Percentiles rank a stretch among this genome's conserved stretches.
phyloP scores from a whole-genome alignment of 192 early-diverging fungal genomes.

The Backusella tuberculispora region DNA sequence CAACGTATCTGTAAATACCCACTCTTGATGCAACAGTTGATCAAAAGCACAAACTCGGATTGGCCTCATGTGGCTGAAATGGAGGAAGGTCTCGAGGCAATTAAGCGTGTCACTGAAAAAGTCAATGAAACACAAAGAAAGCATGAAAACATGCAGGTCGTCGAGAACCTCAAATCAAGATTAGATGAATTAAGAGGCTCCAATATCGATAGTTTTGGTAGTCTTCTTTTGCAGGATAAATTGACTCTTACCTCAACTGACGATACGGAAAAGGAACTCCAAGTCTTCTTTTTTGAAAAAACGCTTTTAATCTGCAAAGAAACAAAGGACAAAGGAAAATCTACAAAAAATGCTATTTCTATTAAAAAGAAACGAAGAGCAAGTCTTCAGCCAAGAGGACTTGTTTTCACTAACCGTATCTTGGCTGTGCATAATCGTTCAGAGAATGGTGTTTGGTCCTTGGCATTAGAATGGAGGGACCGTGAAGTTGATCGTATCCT shows the following conservation, averaged over 20 bases:
- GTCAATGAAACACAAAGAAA: slow-evolving; percentile 92
- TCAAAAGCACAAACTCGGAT: slow-evolving; percentile 64
- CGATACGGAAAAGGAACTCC: slow-evolving; percentile 78
- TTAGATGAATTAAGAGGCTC: slow-evolving; percentile 95
- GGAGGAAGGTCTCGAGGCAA: slow-evolving; percentile 70
- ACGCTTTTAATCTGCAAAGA: slow-evolving; percentile 95
- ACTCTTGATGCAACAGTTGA: slow-evolving; percentile 76
- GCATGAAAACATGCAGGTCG: slow-evolving; percentile 84
- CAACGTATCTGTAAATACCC: slow-evolving; percentile 99
- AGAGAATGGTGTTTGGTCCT: slow-evolving; percentile 42
- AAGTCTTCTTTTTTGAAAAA: slow-evolving; percentile 93
- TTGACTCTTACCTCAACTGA: slow-evolving; percentile 77
- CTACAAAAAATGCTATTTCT: slow-evolving; percentile 47
- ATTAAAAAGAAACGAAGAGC: slow-evolving; percentile 66
- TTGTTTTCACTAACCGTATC: slow-evolving; percentile 87
- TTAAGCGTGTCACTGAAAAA: slow-evolving; percentile 85
- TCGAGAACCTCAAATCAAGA: slow-evolving; percentile 76
- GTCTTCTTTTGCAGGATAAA: slow-evolving; percentile 83
- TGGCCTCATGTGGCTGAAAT: slow-evolving; percentile 64
- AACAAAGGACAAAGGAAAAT: slow-evolving; percentile 40
- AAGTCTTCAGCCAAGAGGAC: slow-evolving; percentile 78
- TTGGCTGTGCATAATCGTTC: slow-evolving; percentile 38
- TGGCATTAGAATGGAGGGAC: slow-evolving; percentile 89
- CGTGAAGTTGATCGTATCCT: slow-evolving; percentile 83
- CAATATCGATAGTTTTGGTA: slow-evolving; percentile 76